These are phyloP conservation scores for Starmerella apis DNA, from an alignment of 805 yeast species.

Conservation along the genomic window DNA sequence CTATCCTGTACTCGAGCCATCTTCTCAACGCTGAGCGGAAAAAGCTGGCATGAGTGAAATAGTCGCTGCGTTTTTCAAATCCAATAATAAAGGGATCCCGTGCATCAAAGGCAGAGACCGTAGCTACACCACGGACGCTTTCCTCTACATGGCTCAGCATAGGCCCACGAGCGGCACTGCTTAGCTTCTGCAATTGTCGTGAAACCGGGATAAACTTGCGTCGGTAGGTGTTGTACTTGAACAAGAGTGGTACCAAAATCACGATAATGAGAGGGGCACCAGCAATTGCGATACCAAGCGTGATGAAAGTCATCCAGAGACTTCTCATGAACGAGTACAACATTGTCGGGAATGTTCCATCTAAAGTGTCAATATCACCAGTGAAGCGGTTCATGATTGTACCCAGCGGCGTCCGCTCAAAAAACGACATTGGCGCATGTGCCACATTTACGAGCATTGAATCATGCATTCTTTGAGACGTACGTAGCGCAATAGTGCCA, in stretches of 20 bases:
- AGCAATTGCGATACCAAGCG: constrained; percentile 49
- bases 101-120: constrained; percentile 58
- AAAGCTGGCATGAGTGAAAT: constrained; percentile 38
- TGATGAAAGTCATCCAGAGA: constrained; percentile 26
- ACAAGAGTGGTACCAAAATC: constrained; percentile 51
- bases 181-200: constrained; percentile 61
- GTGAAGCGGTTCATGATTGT: constrained; percentile 82
- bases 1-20: constrained; percentile 76
- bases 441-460: constrained; percentile 61
- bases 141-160: constrained; percentile 68
- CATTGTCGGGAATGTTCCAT: constrained; percentile 44
- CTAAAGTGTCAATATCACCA: constrained; percentile 75
- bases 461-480: constrained; percentile 38
- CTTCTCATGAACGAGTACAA: constrained; percentile 32
- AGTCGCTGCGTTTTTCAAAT: constrained; percentile 33
- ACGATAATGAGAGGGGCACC: constrained; percentile 80
- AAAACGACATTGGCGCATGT: constrained; percentile 85
- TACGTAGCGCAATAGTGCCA: constrained; percentile 17
- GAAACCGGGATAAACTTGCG: constrained; percentile 49
- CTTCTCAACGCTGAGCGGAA: constrained; percentile 52
- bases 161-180: constrained; percentile 54
- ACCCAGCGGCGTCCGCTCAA: constrained; percentile 91
- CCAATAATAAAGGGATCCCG: constrained; percentile 42
- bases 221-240: constrained; percentile 54
- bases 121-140: constrained; percentile 57